Evolutionary conservation across 192 early-diverging fungal species (phyloP).

Genomic region (Coemansia sp.): DNA sequence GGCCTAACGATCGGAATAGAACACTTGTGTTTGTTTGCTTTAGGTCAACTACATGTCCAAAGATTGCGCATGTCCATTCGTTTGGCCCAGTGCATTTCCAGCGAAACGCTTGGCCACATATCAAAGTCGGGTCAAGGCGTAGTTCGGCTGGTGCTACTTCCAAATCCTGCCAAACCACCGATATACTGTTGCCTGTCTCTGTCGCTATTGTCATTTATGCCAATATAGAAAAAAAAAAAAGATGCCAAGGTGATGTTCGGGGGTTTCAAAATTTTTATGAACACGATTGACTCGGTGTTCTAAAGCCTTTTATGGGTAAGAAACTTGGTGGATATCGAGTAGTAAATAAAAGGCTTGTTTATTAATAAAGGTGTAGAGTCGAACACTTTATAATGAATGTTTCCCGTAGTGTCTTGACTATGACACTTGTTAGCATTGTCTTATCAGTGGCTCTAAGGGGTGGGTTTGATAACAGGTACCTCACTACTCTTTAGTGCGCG

Average conservation of each 20-base stretch:
- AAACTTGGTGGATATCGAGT: background rate
- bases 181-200: background rate
- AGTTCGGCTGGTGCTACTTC: slow-evolving; percentile 66
- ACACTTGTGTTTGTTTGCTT: slow-evolving; percentile 61
- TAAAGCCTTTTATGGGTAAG: background rate
- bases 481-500: background rate
- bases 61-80: slow-evolving; percentile 68
- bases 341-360: background rate
- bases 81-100: slow-evolving; percentile 72
- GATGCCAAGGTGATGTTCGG: too few species aligned
- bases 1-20: slow-evolving; percentile 29
- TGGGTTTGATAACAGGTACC: background rate
- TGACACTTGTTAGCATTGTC: too few species aligned
- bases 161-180: slow-evolving; percentile 58
- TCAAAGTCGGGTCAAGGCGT: slow-evolving; percentile 77
- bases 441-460: too few species aligned
- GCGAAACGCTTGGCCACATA: slow-evolving; percentile 90
- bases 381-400: background rate
- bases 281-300: background rate
- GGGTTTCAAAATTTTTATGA: too few species aligned
- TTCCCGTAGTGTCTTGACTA: background rate
- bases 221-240: background rate
- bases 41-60: slow-evolving; percentile 62
- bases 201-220: slow-evolving; percentile 1
- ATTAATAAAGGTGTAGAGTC: background rate